Evolutionary conservation across 1,284 basidiomycete species (phyloP), one percentile per base, ranked within the genome.

Genomic region (Sporisorium iseilematis-ciliati): DNA sequence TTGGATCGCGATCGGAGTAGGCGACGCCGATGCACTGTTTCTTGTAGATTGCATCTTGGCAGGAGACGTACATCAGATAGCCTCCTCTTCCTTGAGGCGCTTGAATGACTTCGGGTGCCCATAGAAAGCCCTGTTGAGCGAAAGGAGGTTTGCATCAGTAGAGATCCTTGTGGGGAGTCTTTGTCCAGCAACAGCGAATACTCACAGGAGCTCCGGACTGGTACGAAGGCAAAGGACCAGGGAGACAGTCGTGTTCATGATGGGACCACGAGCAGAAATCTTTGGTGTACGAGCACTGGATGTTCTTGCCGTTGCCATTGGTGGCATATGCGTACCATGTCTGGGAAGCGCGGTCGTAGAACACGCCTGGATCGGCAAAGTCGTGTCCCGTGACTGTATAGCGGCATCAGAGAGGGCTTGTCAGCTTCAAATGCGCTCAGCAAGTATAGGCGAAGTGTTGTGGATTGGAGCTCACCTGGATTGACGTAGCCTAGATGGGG

Each of bases 11-110:
- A n/a, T 69, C 62, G 4, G 74, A 69, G 45, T 81, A 79, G 35
- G 79, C 79, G n/a, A 74, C 69, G 40, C 69, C 77, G 25, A 81
- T 76, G 57, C 68, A 66, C 64, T 81, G 79, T 58, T 77, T 77
- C 38, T 54, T 66, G 46, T 58, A 59, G 14, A 45, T 35, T 3
- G 65, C 51, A 29, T 79, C 75, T 38, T 77, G 71, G 38, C 57
- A 60, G 8, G 77, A 74, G n/a, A 78, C 60, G 53, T 81, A 81
- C 75, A 81, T 75, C 20, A 81, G 64, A 23, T 72, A 77, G 18
- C 78, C 78, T 3, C 62, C 69, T n/a, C 79, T 48, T 0, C 57
- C 63, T 31, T 75, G 65, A 4, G 79, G 79, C 1, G 79, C 77
- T 26, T 67, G 56, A 33, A 79, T 71, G 33, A 81, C 72, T 25